Evolutionary conservation across 2,329 filamentous ascomycete genomes (phyloP).

Genomic region (Colletotrichum magnum): DNA sequence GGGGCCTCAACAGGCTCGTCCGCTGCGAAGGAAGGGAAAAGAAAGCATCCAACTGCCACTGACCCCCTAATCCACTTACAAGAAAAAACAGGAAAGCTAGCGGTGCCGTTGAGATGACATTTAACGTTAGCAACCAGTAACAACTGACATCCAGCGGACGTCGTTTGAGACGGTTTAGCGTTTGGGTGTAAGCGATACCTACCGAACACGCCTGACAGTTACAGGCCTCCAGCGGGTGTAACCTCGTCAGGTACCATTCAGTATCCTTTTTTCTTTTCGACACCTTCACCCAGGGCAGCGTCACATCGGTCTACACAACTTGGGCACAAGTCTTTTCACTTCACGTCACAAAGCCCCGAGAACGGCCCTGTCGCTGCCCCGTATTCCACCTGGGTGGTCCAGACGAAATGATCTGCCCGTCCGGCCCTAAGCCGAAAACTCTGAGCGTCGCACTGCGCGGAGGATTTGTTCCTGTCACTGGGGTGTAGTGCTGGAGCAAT

Average conservation of each 20-base stretch:
- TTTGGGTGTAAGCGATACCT: slow-evolving; percentile 6
- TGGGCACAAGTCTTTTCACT: slow-evolving; percentile 1
- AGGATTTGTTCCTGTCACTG: slow-evolving; percentile 13
- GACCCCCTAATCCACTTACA: too few relatives aligned
- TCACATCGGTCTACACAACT: slow-evolving; percentile 12
- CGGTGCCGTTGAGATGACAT: background rate
- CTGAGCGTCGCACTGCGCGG: slow-evolving; percentile 27
- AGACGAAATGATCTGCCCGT: slow-evolving; percentile 22
- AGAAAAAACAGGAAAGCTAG: background rate
- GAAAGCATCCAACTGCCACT: slow-evolving; percentile 5
- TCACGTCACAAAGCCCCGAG: background rate
- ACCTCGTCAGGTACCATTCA: slow-evolving; percentile 6
- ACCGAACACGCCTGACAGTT: background rate
- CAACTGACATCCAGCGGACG: background rate
- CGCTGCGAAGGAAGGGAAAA: background rate
- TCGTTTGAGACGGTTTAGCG: slow-evolving; percentile 16
- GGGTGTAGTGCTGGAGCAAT: background rate
- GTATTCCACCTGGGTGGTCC: background rate
- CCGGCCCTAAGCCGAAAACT: slow-evolving; percentile 33
- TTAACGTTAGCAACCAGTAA: background rate
- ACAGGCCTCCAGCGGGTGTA: slow-evolving; percentile 10
- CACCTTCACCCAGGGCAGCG: slow-evolving; percentile 7
- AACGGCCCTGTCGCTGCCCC: slow-evolving; percentile 1
- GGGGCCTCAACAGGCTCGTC: too few relatives aligned
- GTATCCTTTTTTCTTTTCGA: slow-evolving; percentile 12